These are phyloP conservation scores for Botryotinia convoluta DNA, from an alignment of 2,329 filamentous ascomycete species.

Conservation along the genomic window DNA sequence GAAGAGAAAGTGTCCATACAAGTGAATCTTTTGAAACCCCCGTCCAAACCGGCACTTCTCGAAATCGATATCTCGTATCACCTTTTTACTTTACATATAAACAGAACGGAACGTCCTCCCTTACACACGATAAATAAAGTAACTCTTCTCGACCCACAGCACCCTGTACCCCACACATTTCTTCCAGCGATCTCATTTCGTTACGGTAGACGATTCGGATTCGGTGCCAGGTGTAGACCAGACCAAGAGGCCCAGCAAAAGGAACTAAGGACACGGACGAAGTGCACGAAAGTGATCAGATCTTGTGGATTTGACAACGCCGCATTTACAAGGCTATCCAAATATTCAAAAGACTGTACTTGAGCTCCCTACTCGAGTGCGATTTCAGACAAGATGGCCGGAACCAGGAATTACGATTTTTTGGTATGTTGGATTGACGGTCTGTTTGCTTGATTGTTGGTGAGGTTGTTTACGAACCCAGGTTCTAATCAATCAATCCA, in stretches of 20 bases:
- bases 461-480: neutral
- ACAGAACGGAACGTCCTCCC: neutral
- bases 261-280: constrained; percentile 13
- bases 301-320: constrained; percentile 17
- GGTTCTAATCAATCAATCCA: neutral
- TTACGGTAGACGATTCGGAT: constrained; percentile 8
- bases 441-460: neutral
- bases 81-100: neutral
- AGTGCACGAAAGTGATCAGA: constrained; percentile 11
- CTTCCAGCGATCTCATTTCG: constrained; percentile 12
- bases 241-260: constrained; percentile 1
- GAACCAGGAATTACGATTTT: constrained; percentile 98
- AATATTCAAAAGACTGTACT: constrained; percentile 13
- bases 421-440: constrained; percentile 57
- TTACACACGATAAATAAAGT: constrained; percentile 11
- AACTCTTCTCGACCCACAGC: neutral
- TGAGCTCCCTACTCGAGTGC: constrained; percentile 22
- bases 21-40: neutral
- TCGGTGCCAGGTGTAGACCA: constrained; percentile 10
- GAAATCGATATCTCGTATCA: constrained; percentile 4
- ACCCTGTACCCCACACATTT: constrained; percentile 14
- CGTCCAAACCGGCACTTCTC: neutral
- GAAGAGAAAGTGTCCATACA: neutral
- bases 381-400: constrained; percentile 65
- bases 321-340: constrained; percentile 14